Percentiles rank a stretch among this genome's conserved stretches.
phyloP scores from a whole-genome alignment of 2,329 filamentous ascomycete genomes.

The Aspergillus phoenicis region DNA sequence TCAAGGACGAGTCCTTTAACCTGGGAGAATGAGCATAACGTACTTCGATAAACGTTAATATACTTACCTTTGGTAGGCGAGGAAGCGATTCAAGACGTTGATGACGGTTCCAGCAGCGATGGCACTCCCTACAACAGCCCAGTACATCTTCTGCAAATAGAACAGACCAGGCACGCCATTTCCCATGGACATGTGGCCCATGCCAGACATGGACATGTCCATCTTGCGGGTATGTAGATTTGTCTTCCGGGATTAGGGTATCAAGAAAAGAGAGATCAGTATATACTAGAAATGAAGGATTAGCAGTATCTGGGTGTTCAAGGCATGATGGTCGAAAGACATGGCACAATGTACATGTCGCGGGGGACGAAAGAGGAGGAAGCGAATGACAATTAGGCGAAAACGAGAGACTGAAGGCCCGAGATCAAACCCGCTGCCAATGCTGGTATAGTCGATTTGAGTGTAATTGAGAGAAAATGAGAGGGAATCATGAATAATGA shows the following conservation, averaged over 20 bases:
- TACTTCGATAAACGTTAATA: neutral
- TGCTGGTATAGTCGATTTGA: too few species aligned
- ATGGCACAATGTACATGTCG: too few species aligned
- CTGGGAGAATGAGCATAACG: conserved; percentile 33
- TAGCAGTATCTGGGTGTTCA: neutral
- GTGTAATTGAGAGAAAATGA: neutral
- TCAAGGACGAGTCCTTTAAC: conserved; percentile 46
- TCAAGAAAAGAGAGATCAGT: neutral
- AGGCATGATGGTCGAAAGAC: neutral
- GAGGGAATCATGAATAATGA: conserved; percentile 13
- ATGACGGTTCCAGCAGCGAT: conserved; percentile 39
- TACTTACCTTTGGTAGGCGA: conserved; percentile 54
- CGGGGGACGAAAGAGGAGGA: too few species aligned
- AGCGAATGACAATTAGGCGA: too few species aligned
- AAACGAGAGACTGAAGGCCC: too few species aligned
- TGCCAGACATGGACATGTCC: conserved; percentile 31
- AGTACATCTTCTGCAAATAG: conserved; percentile 56
- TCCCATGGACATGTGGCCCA: conserved; percentile 47
- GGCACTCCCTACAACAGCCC: conserved; percentile 50
- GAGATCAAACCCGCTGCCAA: too few species aligned
- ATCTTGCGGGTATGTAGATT: neutral
- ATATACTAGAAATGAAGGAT: neutral
- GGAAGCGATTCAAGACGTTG: conserved; percentile 50
- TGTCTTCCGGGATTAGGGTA: neutral
- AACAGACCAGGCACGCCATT: conserved; percentile 48